A percentile compares a stretch with the other conserved stretches of the same genome.
These are phyloP conservation scores for Claviceps arundinis DNA, from an alignment of 2,329 filamentous ascomycete species.

Conservation along the genomic window DNA sequence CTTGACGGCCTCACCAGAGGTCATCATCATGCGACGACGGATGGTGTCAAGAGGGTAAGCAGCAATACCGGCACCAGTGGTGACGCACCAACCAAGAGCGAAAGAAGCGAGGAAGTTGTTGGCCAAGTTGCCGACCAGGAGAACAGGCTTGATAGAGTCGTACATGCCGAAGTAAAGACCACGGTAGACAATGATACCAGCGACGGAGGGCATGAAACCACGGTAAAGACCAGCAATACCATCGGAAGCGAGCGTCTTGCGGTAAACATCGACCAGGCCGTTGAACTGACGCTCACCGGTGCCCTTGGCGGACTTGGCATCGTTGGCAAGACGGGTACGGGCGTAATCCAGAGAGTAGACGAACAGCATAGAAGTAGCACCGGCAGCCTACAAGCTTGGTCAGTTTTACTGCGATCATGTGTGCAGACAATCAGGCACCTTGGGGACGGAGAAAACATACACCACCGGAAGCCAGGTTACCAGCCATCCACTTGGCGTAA, in stretches of 20 bases:
- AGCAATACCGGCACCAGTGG: conserved; percentile 99
- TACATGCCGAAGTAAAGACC: conserved; percentile 99
- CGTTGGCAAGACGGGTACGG: conserved; percentile 99
- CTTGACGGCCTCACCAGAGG: conserved; percentile 94
- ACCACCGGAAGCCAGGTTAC: conserved; percentile 99
- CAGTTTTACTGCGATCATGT: conserved; percentile 1
- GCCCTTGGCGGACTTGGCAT: conserved; percentile 95
- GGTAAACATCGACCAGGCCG: conserved; percentile 98
- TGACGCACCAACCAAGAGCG: conserved; percentile 96
- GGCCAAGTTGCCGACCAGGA: conserved; percentile 81
- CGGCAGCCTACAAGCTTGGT: conserved; percentile 52
- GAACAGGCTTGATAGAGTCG: conserved; percentile 99
- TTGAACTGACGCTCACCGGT: conserved; percentile 99
- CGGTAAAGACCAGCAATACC: conserved; percentile 99
- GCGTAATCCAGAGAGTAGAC: conserved; percentile 99
- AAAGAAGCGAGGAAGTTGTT: conserved; percentile 99
- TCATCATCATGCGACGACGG: conserved; percentile 99
- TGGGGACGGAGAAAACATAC: conserved; percentile 41
- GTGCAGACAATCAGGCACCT: background rate
- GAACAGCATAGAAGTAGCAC: conserved; percentile 99
- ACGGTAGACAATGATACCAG: conserved; percentile 99
- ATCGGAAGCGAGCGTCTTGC: conserved; percentile 97
- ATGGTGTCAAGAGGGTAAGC: conserved; percentile 99
- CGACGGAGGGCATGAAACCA: conserved; percentile 99
- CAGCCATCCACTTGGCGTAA: conserved; percentile 97